Evolutionary conservation across 148 eudicot species (phyloP).

Genomic region (Arctostaphylos glauca): DNA sequence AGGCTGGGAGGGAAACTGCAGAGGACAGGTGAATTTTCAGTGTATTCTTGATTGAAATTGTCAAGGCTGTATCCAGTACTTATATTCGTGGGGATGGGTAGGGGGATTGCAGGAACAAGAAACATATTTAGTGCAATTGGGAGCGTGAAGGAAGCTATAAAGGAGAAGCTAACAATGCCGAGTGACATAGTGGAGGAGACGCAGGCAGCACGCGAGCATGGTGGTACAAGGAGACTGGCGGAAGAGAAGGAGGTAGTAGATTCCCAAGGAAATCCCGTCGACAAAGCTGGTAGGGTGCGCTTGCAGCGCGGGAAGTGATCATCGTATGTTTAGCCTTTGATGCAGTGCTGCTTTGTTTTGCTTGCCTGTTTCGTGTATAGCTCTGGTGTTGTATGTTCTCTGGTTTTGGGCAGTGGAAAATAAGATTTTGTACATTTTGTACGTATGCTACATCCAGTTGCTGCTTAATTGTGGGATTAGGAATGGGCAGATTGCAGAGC

Average conservation of each 20-base stretch:
- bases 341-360: background rate
- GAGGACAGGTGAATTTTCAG: constrained; percentile 30
- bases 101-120: constrained; percentile 38
- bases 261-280: constrained; percentile 36
- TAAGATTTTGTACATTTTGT: background rate
- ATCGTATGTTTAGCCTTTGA: background rate
- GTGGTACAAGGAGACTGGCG: constrained; percentile 9
- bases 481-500: no score
- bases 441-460: background rate
- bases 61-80: no score
- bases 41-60: no score
- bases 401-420: background rate
- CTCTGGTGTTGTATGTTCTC: background rate
- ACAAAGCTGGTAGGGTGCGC: constrained; percentile 28
- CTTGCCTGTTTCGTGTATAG: background rate
- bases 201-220: background rate
- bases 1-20: constrained; percentile 32
- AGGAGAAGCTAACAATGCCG: constrained; percentile 48
- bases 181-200: constrained; percentile 19
- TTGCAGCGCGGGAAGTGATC: background rate
- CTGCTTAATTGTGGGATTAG: background rate
- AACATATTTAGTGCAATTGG: constrained; percentile 42
- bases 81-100: background rate
- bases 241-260: constrained; percentile 29
- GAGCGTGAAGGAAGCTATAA: constrained; percentile 37